Evolutionary conservation across 2,329 filamentous ascomycete genomes (phyloP).

Genomic region (Pyricularia sp.): DNA sequence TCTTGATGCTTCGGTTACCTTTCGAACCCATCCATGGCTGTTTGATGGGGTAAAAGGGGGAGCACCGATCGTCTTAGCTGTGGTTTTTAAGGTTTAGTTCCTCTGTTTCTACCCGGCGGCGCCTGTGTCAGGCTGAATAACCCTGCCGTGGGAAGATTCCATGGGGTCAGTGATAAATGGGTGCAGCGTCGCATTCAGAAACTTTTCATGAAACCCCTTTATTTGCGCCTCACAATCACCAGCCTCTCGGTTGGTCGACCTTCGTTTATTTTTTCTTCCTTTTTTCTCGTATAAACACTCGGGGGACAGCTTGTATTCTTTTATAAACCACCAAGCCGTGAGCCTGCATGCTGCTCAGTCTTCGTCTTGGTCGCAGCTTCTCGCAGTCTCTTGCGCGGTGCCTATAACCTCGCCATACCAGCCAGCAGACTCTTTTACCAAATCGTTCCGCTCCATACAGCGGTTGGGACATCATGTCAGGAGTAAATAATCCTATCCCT

Average conservation of each 20-base stretch:
- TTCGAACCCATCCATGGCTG: background rate
- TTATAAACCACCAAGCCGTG: background rate
- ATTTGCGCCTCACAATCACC: too few species aligned
- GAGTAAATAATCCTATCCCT: background rate
- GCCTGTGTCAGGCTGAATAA: background rate
- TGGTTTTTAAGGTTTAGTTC: background rate
- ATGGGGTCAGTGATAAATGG: background rate
- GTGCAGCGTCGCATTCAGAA: background rate
- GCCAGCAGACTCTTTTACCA: too few species aligned
- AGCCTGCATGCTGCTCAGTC: background rate
- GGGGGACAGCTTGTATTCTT: background rate
- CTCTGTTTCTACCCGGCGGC: background rate
- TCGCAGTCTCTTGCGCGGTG: too few species aligned
- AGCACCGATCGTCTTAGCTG: background rate
- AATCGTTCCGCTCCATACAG: background rate
- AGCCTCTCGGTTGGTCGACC: background rate
- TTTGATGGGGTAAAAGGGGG: background rate
- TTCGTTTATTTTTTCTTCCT: too few species aligned
- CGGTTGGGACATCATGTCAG: background rate
- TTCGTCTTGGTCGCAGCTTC: too few species aligned
- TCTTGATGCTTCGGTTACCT: background rate
- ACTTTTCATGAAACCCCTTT: background rate
- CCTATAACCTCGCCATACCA: too few species aligned
- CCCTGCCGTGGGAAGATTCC: background rate
- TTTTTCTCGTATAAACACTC: background rate